These are phyloP conservation scores for Sisymbrium altissimum DNA, from an alignment of 345 rosid species.

Conservation along the genomic window DNA sequence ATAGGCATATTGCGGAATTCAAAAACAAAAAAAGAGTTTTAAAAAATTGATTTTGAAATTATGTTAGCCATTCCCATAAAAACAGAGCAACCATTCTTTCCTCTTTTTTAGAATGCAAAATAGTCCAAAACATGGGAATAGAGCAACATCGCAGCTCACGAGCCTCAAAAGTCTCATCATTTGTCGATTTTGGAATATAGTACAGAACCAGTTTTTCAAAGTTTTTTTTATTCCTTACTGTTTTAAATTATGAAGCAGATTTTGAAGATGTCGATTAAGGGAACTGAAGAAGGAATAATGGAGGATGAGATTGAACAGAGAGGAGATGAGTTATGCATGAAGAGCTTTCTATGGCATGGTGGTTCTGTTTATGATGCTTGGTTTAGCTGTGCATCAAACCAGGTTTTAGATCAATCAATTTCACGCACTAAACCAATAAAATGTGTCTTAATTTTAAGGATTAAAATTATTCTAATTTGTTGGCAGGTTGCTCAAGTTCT, in stretches of 20 bases:
- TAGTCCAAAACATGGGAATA: too few relatives aligned
- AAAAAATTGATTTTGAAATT: too few relatives aligned
- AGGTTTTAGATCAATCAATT: not conserved
- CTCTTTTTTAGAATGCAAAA: too few relatives aligned
- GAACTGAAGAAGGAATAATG: not conserved
- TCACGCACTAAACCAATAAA: not conserved
- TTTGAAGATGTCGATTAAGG: not conserved
- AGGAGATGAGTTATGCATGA: not conserved
- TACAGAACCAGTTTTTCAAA: too few relatives aligned
- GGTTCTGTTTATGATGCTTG: conserved; percentile 1
- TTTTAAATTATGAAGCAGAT: not conserved
- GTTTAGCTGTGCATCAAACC: conserved; percentile 1
- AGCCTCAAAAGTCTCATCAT: too few relatives aligned
- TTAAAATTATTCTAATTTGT: not conserved
- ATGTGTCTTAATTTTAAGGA: not conserved
- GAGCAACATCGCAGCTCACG: too few relatives aligned
- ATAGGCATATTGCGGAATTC: too few relatives aligned
- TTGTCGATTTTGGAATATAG: too few relatives aligned
- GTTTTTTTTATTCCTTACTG: too few relatives aligned
- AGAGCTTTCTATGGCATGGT: conserved; percentile 2
- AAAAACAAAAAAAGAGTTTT: too few relatives aligned
- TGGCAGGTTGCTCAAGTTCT: conserved; percentile 86
- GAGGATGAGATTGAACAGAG: not conserved
- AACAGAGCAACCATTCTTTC: too few relatives aligned
- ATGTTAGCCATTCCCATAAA: too few relatives aligned